phyloP scores from a whole-genome alignment of 1,284 basidiomycete genomes.

The Paramarasmius palmivorus region DNA sequence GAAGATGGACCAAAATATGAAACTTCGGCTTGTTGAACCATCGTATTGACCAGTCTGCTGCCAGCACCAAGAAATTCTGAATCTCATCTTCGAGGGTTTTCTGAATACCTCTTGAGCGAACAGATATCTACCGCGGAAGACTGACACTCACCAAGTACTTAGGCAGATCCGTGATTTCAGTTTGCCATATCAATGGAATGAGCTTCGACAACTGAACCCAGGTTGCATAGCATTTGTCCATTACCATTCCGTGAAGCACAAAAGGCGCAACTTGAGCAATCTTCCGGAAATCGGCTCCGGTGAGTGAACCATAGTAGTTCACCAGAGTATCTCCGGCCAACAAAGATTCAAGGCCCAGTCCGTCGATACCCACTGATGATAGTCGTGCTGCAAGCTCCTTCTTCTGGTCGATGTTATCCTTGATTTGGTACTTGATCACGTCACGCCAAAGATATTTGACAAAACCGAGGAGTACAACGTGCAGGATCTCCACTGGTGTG shows the following conservation, averaged over 20 bases:
- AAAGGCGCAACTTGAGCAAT: conserved; percentile 16
- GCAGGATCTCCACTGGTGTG: neutral
- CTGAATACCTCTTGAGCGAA: neutral
- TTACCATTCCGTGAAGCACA: conserved; percentile 14
- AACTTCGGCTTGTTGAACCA: conserved; percentile 25
- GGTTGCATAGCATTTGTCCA: neutral
- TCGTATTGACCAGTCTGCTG: conserved; percentile 6
- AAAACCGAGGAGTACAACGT: neutral
- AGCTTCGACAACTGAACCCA: conserved; percentile 19
- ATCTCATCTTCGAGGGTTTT: neutral
- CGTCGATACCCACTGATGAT: neutral
- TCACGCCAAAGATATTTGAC: neutral
- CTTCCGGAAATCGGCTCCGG: conserved; percentile 17
- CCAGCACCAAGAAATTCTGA: conserved; percentile 8
- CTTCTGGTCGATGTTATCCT: neutral
- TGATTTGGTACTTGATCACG: neutral
- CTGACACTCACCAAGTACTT: conserved; percentile 7
- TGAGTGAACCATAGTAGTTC: conserved; percentile 15
- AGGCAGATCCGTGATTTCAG: conserved; percentile 14
- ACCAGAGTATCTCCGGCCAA: conserved; percentile 13
- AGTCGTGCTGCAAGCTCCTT: neutral
- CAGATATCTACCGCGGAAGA: neutral
- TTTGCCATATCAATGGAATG: conserved; percentile 14
- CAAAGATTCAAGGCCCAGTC: neutral
- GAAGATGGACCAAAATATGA: conserved; percentile 19